These are phyloP conservation scores for Sarocladium brachiariae DNA, from an alignment of 2,329 filamentous ascomycete species.

Conservation along the genomic window DNA sequence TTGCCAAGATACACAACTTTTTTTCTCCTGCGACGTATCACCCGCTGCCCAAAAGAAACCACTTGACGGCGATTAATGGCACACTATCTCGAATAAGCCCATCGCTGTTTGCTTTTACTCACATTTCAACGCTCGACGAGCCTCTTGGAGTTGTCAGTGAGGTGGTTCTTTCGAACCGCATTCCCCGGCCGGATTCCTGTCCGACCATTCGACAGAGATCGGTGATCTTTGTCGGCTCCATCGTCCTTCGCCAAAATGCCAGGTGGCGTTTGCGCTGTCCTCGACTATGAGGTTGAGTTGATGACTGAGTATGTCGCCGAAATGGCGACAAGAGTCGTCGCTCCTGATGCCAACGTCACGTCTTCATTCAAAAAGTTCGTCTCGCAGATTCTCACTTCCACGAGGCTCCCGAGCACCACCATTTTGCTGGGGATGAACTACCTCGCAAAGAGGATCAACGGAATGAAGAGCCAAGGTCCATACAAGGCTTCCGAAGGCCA, in stretches of 20 bases:
- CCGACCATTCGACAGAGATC: conserved; percentile 30
- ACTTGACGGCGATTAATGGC: not conserved
- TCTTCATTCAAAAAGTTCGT: conserved; percentile 86
- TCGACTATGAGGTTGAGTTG: conserved; percentile 93
- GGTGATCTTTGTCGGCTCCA: conserved; percentile 32
- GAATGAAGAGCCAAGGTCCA: conserved; percentile 51
- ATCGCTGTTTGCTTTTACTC: too few species aligned
- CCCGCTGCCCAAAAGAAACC: not conserved
- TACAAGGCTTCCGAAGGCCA: conserved; percentile 60
- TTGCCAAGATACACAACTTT: conserved; percentile 1
- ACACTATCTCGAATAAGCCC: not conserved
- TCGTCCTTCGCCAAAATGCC: conserved; percentile 44
- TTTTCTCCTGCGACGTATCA: not conserved
- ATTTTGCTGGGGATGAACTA: conserved; percentile 90
- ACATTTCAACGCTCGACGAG: too few species aligned
- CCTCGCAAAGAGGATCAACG: conserved; percentile 73
- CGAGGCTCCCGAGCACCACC: conserved; percentile 81
- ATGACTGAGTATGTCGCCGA: conserved; percentile 95
- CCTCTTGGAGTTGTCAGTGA: not conserved
- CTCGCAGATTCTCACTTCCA: conserved; percentile 82
- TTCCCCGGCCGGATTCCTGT: conserved; percentile 15
- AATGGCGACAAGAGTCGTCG: conserved; percentile 62
- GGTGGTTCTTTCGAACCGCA: conserved; percentile 1
- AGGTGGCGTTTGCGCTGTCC: conserved; percentile 84
- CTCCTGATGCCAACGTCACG: conserved; percentile 48